Evolutionary conservation across 805 yeast species (phyloP), one percentile per base, ranked within the genome.

Genomic region (Jamesozyma lodderae): DNA sequence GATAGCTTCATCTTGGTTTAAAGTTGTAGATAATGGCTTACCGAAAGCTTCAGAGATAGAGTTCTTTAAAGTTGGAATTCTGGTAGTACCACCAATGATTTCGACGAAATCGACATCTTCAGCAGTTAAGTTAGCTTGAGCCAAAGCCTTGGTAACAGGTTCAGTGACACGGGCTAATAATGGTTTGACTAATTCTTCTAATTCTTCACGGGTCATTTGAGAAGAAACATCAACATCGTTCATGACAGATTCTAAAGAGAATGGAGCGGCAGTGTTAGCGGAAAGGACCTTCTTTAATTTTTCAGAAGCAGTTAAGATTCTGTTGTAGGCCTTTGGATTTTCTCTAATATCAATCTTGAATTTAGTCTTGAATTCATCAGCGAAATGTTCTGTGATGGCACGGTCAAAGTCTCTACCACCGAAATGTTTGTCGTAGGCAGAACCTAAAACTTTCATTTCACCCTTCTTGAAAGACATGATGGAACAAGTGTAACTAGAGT

Each of bases 1-100:
- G 63, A 90, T 82, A 47, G 98, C 96, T 75, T 92, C 99, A 63
- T 92, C 99, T 71, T 88, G 96, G 76, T 92, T 92, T 68, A 94
- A 77, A 53, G 97, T 94, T 72, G 83, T 82, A 29, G 96, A 84
- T 61, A 92, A 72, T 55, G 70, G 80, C 70, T 83, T 83, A 63
- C 84, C 84, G 62, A 92, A 86, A 49, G 83, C 72, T 60, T 80
- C 83, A 52, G 81, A 52, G 53, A 92, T 73, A 59, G 75, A 81
- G 52, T 79, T 75, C 75, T 92, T 92, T 62, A 92, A 72, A 40
- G 83, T 69, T 62, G 99, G 99, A 50, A 92, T 94, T 75, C 99
- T 87, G 52, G 96, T 84, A 63, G 94, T 83, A 54, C 99, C 99
- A 70, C 99, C 99, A 60, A 92, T 81, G 44, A 92, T 79, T 71